Percentiles rank a stretch among this genome's conserved stretches.
These are phyloP conservation scores for Dinochytrium kinnereticum DNA, from an alignment of 371 early-diverging fungal species.

Conservation along the genomic window DNA sequence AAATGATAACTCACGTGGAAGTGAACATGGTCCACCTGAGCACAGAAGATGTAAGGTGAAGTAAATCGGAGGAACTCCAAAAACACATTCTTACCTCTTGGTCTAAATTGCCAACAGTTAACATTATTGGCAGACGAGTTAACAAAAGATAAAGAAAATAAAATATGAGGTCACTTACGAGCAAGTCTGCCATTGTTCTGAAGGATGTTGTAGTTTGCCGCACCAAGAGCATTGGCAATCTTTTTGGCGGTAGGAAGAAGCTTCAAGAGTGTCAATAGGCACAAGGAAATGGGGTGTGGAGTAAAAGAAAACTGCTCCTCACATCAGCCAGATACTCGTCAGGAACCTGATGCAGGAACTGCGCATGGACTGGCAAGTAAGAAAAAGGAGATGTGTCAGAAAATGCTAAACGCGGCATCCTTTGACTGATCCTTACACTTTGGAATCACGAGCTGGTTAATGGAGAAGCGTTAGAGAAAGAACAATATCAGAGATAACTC, in stretches of 20 bases:
- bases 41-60: slow-evolving; percentile 18
- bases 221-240: slow-evolving; percentile 67
- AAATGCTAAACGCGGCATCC: too few relatives aligned
- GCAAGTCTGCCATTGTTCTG: slow-evolving; percentile 88
- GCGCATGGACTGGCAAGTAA: slow-evolving; percentile 87
- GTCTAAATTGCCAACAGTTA: slow-evolving; percentile 14
- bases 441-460: slow-evolving; percentile 76
- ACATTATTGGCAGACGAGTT: slow-evolving; percentile 39
- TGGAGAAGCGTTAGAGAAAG: not conserved
- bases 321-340: slow-evolving; percentile 81
- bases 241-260: slow-evolving; percentile 86
- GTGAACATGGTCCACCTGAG: slow-evolving; percentile 87
- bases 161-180: slow-evolving; percentile 58
- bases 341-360: slow-evolving; percentile 86
- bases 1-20: slow-evolving; percentile 66
- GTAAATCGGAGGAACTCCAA: not conserved
- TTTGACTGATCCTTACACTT: slow-evolving; percentile 61
- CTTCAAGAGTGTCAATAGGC: slow-evolving; percentile 19
- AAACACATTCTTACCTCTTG: slow-evolving; percentile 41
- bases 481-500: slow-evolving; percentile 12
- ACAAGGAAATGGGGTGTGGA: not conserved
- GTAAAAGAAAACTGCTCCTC: not conserved
- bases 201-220: slow-evolving; percentile 85
- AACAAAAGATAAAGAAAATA: slow-evolving; percentile 39
- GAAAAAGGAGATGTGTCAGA: too few relatives aligned